phyloP scores from a whole-genome alignment of 768 basidiomycete species.

The Suillus sp. region DNA sequence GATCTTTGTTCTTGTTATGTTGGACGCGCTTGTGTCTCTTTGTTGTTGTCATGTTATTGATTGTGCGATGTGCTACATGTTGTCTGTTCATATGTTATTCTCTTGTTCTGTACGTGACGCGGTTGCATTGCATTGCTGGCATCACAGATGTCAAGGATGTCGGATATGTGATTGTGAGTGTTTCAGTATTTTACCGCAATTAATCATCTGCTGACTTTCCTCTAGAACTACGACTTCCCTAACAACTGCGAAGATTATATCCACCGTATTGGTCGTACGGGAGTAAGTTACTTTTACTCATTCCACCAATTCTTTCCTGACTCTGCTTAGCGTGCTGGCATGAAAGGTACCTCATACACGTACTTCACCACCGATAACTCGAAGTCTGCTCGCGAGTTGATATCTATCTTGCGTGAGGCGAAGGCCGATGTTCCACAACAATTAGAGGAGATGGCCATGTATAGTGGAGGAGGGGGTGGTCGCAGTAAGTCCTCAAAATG shows the following conservation, averaged over 20 bases:
- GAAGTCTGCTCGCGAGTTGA: constrained; percentile 90
- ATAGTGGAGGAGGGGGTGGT: constrained; percentile 78
- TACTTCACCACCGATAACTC: constrained; percentile 98
- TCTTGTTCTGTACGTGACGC: constrained; percentile 28
- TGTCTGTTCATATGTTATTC: constrained; percentile 18
- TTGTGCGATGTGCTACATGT: constrained; percentile 36
- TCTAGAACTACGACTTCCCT: constrained; percentile 94
- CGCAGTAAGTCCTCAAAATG: constrained; percentile 50
- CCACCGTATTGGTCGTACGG: constrained; percentile 98
- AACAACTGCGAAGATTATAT: constrained; percentile 99
- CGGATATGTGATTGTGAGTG: constrained; percentile 90
- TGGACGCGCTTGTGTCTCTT: constrained; percentile 36
- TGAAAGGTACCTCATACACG: constrained; percentile 90
- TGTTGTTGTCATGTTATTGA: constrained; percentile 31
- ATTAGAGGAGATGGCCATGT: constrained; percentile 91
- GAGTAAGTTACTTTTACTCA: constrained; percentile 48
- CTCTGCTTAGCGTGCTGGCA: constrained; percentile 73
- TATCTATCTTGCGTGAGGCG: constrained; percentile 83
- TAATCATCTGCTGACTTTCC: constrained; percentile 13
- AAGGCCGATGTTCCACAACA: constrained; percentile 86
- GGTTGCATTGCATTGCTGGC: constrained; percentile 34
- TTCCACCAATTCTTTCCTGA: constrained; percentile 17
- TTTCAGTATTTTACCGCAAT: constrained; percentile 10
- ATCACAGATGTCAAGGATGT: constrained; percentile 97
- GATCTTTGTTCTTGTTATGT: constrained; percentile 23